Evolutionary conservation across 148 eudicot genomes (phyloP).

Genomic region (Arctostaphylos glauca): DNA sequence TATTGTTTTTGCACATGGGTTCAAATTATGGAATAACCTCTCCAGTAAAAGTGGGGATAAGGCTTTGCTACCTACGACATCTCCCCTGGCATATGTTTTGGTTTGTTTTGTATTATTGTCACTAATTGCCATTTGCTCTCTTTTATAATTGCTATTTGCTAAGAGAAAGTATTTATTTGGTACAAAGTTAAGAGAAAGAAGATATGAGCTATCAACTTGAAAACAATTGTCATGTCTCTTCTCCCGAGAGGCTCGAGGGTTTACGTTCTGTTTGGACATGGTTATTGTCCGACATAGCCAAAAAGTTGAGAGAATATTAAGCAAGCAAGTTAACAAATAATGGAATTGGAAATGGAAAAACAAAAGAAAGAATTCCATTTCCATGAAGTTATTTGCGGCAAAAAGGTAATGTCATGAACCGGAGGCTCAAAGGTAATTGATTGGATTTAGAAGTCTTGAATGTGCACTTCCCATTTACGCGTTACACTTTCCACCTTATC

Average conservation of each 20-base stretch:
- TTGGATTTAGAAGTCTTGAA: too few relatives aligned
- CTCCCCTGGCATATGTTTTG: not conserved
- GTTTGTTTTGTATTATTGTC: not conserved
- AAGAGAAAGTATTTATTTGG: too few relatives aligned
- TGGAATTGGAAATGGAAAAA: not conserved
- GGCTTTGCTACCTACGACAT: not conserved
- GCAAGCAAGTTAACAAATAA: not conserved
- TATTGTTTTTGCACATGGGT: not conserved
- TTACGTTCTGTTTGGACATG: not conserved
- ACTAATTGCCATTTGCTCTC: not conserved
- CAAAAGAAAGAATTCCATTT: not conserved
- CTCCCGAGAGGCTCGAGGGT: not conserved
- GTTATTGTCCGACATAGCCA: not conserved
- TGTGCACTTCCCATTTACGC: too few relatives aligned
- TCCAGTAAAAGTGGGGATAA: not conserved
- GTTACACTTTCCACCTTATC: too few relatives aligned
- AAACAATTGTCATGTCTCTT: not conserved
- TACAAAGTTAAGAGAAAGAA: too few relatives aligned
- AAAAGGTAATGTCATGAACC: too few relatives aligned
- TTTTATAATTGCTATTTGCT: too few relatives aligned
- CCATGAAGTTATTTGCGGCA: not conserved
- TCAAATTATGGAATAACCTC: not conserved
- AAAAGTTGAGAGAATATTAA: not conserved
- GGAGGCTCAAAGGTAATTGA: too few relatives aligned
- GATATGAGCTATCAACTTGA: too few relatives aligned